Conservation (phyloP, 202 grass and related monocot genomes). For the Schoenoplectus tabernaemontani region DNA sequence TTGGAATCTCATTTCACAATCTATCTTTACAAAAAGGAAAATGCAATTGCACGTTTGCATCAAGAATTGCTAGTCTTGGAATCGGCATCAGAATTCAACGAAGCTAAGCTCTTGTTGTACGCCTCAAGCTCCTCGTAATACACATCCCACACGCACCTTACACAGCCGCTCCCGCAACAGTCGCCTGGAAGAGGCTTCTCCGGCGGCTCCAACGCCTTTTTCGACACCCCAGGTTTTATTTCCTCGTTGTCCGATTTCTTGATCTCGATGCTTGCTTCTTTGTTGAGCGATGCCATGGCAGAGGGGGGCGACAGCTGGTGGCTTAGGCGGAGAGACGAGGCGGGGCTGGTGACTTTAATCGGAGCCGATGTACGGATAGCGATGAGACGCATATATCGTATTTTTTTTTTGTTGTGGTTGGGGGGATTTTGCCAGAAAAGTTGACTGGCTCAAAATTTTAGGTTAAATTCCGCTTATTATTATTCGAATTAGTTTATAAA, state of each 20-base stretch:
- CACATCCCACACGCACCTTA: constrained; percentile 84
- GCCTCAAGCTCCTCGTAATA: constrained; percentile 88
- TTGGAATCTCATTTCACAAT: not conserved
- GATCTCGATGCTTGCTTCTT: constrained; percentile 2
- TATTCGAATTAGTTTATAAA: too few species aligned
- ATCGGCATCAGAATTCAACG: constrained; percentile 9
- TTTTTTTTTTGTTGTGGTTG: not conserved
- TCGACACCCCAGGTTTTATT: not conserved
- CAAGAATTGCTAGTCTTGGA: constrained; percentile 25
- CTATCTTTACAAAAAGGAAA: not conserved
- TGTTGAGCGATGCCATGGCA: constrained; percentile 28
- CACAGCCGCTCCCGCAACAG: constrained; percentile 94
- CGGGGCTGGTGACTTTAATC: not conserved
- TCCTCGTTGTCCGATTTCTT: constrained; percentile 14
- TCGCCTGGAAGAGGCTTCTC: constrained; percentile 94
- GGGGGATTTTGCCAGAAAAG: not conserved
- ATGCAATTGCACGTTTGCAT: not conserved
- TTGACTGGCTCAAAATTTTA: too few species aligned
- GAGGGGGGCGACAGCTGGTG: not conserved
- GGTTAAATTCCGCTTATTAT: too few species aligned
- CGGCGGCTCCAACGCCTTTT: constrained; percentile 36
- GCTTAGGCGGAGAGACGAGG: not conserved
- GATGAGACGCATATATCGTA: not conserved
- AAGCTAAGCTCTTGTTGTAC: constrained; percentile 41
- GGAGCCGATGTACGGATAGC: constrained; percentile 26